phyloP scores from a whole-genome alignment of 2,329 filamentous ascomycete species.

The Emergomyces pasteurianus region DNA sequence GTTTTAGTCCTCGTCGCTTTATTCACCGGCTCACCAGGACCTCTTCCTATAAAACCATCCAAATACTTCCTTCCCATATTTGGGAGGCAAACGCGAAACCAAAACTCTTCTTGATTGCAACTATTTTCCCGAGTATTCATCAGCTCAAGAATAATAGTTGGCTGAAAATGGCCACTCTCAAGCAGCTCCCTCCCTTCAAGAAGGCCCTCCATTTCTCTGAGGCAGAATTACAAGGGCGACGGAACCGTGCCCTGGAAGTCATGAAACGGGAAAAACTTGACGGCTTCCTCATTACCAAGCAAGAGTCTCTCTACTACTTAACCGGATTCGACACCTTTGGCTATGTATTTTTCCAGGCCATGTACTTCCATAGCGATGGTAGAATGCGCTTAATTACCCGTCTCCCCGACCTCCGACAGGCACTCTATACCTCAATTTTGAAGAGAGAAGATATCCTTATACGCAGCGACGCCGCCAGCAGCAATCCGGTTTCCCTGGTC shows the following conservation, averaged over 20 bases:
- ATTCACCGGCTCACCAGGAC: neutral
- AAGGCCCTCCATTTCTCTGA: conserved; percentile 20
- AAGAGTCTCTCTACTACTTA: conserved; percentile 23
- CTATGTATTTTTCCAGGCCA: conserved; percentile 27
- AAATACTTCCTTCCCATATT: neutral
- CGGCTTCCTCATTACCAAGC: conserved; percentile 25
- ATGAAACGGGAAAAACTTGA: conserved; percentile 24
- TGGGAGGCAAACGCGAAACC: neutral
- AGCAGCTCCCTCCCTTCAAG: conserved; percentile 17
- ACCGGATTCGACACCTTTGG: conserved; percentile 26
- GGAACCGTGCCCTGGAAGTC: conserved; percentile 14
- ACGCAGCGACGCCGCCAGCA: conserved; percentile 19
- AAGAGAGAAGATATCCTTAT: conserved; percentile 20
- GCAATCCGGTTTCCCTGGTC: conserved; percentile 21
- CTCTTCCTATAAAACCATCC: neutral
- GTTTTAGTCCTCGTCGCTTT: neutral
- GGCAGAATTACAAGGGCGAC: conserved; percentile 16
- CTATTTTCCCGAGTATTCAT: neutral
- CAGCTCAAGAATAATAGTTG: neutral
- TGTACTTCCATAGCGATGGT: conserved; percentile 26
- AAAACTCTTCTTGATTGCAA: neutral
- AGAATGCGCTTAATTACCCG: conserved; percentile 22
- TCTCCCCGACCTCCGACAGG: conserved; percentile 21
- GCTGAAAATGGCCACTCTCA: conserved; percentile 7
- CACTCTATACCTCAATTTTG: conserved; percentile 23